Evolutionary conservation across 2,329 filamentous ascomycete species (phyloP).

Genomic region (Diaporthe australafricana): DNA sequence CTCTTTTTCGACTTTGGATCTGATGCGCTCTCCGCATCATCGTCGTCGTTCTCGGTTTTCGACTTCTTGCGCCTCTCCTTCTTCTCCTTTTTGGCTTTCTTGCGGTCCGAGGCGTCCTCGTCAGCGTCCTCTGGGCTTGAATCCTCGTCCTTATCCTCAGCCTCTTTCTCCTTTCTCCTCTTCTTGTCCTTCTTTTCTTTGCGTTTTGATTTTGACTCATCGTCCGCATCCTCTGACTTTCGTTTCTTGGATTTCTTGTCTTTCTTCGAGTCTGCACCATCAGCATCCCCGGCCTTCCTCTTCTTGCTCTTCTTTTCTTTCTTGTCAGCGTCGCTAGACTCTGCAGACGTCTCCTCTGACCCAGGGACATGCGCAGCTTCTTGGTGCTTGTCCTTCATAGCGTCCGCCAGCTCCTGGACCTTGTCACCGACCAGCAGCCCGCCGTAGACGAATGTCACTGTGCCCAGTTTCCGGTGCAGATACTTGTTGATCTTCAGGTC

Average conservation of each 20-base stretch:
- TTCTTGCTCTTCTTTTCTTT: constrained; percentile 43
- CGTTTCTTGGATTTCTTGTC: constrained; percentile 63
- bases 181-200: constrained; percentile 59
- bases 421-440: constrained; percentile 75
- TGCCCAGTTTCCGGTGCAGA: constrained; percentile 79
- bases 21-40: constrained; percentile 39
- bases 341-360: constrained; percentile 40
- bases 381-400: constrained; percentile 43
- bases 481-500: constrained; percentile 80
- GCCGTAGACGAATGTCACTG: constrained; percentile 88
- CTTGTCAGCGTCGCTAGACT: constrained; percentile 35
- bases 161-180: constrained; percentile 53
- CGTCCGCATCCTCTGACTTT: constrained; percentile 56
- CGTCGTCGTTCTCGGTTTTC: constrained; percentile 48
- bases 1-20: constrained; percentile 40
- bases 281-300: constrained; percentile 42
- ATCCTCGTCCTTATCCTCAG: constrained; percentile 52
- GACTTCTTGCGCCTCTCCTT: constrained; percentile 49
- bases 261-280: constrained; percentile 49
- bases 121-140: constrained; percentile 40
- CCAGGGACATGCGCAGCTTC: constrained; percentile 37
- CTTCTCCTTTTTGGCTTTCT: constrained; percentile 42
- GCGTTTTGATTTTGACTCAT: constrained; percentile 57
- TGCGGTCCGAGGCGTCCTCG: constrained; percentile 41
- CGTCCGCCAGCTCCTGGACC: constrained; percentile 58